Conservation (phyloP, 257 asterid genomes). For the Coffea canephora region DNA sequence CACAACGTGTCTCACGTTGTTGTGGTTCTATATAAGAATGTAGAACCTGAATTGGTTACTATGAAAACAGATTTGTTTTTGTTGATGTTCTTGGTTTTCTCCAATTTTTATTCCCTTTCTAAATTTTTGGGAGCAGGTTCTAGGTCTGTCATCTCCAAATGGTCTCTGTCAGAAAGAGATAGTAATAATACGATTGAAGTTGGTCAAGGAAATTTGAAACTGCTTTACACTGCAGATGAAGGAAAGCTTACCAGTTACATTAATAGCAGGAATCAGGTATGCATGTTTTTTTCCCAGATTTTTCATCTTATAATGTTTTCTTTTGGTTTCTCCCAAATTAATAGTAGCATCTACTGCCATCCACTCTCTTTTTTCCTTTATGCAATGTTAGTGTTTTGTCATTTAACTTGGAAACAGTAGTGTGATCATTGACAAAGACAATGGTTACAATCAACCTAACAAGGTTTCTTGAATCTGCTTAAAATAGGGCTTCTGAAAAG, state of each 20-base stretch:
- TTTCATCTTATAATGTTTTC: not conserved
- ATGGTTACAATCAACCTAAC: not conserved
- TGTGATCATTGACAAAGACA: not conserved
- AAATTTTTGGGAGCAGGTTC: constrained; percentile 12
- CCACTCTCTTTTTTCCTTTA: too few species aligned
- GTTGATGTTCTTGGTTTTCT: not conserved
- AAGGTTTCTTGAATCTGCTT: not conserved
- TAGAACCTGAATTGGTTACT: not conserved
- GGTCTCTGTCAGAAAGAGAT: constrained; percentile 15
- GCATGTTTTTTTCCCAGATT: not conserved
- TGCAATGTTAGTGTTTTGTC: not conserved
- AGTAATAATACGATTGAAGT: constrained; percentile 34
- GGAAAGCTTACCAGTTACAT: constrained; percentile 52
- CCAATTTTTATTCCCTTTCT: not conserved
- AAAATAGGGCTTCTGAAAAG: not conserved
- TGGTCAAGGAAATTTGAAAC: constrained; percentile 74
- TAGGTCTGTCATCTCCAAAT: constrained; percentile 33
- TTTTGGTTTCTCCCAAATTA: not conserved
- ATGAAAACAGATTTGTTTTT: not conserved
- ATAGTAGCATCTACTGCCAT: not conserved
- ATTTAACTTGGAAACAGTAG: not conserved
- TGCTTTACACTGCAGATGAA: constrained; percentile 48
- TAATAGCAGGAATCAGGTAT: constrained; percentile 54
- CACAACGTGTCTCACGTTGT: not conserved
- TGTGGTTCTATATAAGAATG: not conserved